Conservation (phyloP, 169 alveolate genomes). For the Plasmodium yoelii region DNA sequence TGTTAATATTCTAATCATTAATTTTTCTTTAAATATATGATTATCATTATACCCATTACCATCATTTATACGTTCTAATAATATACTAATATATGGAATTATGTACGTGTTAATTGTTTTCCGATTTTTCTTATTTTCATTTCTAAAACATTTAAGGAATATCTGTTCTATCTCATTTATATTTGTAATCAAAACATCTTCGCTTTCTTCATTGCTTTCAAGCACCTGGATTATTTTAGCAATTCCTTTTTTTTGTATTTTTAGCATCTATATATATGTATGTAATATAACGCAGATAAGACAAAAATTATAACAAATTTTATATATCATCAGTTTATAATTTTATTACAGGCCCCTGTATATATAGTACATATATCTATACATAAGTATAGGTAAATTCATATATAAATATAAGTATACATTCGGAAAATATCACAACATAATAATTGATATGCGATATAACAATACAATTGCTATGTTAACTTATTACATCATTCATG, state of each 20-base stretch:
- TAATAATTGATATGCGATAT: too few species aligned
- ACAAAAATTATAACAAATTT: too few species aligned
- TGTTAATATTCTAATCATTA: conserved; percentile 20
- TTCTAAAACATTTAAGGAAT: conserved; percentile 49
- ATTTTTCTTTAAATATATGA: conserved; percentile 6
- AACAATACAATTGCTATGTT: too few species aligned
- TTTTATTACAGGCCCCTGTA: too few species aligned
- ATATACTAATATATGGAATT: conserved; percentile 50
- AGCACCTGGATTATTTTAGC: conserved; percentile 41
- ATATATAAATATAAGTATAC: too few species aligned
- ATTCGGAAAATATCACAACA: too few species aligned
- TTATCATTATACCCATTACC: background rate
- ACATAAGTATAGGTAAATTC: too few species aligned
- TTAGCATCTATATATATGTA: conserved; percentile 29
- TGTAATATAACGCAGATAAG: too few species aligned
- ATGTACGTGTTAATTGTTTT: conserved; percentile 49
- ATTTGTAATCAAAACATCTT: conserved; percentile 7
- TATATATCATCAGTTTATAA: too few species aligned
- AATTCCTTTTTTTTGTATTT: conserved; percentile 17
- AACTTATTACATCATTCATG: background rate
- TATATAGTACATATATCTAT: too few species aligned
- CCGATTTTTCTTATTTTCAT: conserved; percentile 30
- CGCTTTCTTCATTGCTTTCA: conserved; percentile 53
- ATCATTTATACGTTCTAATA: conserved; percentile 17
- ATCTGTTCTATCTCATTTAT: conserved; percentile 69